Evolutionary conservation across 257 asterid species (phyloP).

Genomic region (Avicennia marina): DNA sequence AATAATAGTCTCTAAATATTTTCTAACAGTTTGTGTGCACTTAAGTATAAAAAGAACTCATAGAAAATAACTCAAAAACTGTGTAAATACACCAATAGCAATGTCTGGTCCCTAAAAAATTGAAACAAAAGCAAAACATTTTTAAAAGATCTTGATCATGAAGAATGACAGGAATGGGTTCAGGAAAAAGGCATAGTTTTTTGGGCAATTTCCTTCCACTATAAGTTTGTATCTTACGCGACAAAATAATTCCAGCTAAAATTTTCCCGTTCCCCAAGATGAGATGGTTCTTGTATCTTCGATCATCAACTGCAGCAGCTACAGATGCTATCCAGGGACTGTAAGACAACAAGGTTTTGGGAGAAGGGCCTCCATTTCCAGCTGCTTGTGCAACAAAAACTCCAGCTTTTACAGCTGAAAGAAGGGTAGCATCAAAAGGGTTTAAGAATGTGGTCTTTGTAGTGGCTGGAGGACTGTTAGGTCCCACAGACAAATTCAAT

Average conservation of each 20-base stretch:
- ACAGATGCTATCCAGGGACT: slow-evolving; percentile 98
- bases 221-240: slow-evolving; percentile 57
- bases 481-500: slow-evolving; percentile 95
- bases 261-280: slow-evolving; percentile 86
- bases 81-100: too few species aligned
- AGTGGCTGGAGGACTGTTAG: slow-evolving; percentile 93
- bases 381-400: slow-evolving; percentile 96
- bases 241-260: slow-evolving; percentile 78
- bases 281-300: slow-evolving; percentile 91
- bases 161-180: background rate
- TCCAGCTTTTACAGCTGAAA: slow-evolving; percentile 95
- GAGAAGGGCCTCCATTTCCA: slow-evolving; percentile 98
- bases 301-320: slow-evolving; percentile 98
- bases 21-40: too few species aligned
- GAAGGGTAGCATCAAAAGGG: slow-evolving; percentile 94
- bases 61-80: too few species aligned
- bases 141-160: background rate
- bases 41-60: background rate
- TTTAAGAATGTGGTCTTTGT: slow-evolving; percentile 90
- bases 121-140: too few species aligned
- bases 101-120: too few species aligned
- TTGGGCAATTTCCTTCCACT: background rate
- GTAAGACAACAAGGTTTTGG: slow-evolving; percentile 86
- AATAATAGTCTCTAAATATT: too few species aligned
- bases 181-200: background rate